Evolutionary conservation across 192 early-diverging fungal genomes (phyloP), one percentile per base, ranked within the genome.

Genomic region (Kickxella alabastrina): DNA sequence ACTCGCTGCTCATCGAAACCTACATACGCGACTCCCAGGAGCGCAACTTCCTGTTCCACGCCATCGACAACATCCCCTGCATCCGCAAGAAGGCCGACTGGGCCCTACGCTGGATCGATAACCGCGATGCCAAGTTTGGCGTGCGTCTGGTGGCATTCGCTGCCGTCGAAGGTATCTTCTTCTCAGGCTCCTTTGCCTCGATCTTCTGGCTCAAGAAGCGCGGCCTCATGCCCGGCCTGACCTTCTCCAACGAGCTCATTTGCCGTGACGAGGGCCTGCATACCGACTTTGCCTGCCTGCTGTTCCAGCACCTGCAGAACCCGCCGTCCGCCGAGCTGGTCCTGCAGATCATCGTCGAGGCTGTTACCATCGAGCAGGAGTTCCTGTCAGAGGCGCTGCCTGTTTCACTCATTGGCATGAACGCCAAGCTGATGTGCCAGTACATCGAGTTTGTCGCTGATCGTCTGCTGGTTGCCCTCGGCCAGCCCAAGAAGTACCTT

Each of bases 171-270:
- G 95, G 95, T 41, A 95, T 98, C 69, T 98, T 98, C 82, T 98
- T 96, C 78, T 93, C 89, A 54, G 95, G 93, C 10, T 86, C 95
- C 14, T 98, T 98, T 70, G 93, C 95, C 2, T 83, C 95, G 21
- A 98, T 98, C 80, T 98, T 98, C 64, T 98, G 93, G 93, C 88
- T 98, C 67, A 98, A 97, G 87, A 98, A 98, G 83, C 89, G 93
- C 59, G 95, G 93, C 15, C 70, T 97, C 52, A 95, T 96, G 93
- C 92, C 92, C 28, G 95, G 95, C 18, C 81, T 98, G 56, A 93
- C 95, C 34, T 97, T 98, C 80, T 89, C 87, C 54, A 98, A 98
- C 79, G 92, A 98, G 74, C 82, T 98, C 19, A 97, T 98, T 71
- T 94, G 88, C 21, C 86, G 93, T 28, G 95, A 98, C 70, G 95